Percentiles rank a stretch among this genome's conserved stretches.
phyloP scores from a whole-genome alignment of 768 basidiomycete genomes.

The Butyriboletus loyo region DNA sequence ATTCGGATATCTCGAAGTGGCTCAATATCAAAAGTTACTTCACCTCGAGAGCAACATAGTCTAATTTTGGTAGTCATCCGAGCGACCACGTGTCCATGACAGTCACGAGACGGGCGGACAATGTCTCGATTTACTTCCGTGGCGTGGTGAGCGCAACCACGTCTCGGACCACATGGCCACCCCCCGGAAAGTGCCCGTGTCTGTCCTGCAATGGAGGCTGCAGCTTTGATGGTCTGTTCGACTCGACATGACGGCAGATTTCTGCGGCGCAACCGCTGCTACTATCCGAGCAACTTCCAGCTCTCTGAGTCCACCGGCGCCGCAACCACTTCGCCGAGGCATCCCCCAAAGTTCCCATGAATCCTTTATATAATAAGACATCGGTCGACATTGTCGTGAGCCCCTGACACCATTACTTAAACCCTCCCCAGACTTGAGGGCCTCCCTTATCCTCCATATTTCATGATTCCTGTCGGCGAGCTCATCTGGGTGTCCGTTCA shows the following conservation, averaged over 20 bases:
- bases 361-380: not conserved
- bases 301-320: too few species aligned
- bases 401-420: slow-evolving; percentile 6
- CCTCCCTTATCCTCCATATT: not conserved
- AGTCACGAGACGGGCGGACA: too few species aligned
- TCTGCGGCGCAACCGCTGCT: not conserved
- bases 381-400: slow-evolving; percentile 1
- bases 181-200: not conserved
- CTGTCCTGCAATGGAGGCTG: not conserved
- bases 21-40: too few species aligned
- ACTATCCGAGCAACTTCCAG: not conserved
- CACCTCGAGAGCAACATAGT: too few species aligned
- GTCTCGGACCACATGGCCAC: not conserved
- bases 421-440: not conserved
- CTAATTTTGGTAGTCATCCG: too few species aligned
- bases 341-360: not conserved
- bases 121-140: not conserved
- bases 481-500: slow-evolving; percentile 63
- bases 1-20: too few species aligned
- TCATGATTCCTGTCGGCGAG: slow-evolving; percentile 36
- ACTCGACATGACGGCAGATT: not conserved
- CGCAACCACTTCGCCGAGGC: not conserved
- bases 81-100: not conserved
- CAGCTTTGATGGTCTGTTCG: not conserved
- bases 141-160: too few species aligned